Conservation (phyloP, 2,329 filamentous ascomycete species). For the Claviceps africana region DNA sequence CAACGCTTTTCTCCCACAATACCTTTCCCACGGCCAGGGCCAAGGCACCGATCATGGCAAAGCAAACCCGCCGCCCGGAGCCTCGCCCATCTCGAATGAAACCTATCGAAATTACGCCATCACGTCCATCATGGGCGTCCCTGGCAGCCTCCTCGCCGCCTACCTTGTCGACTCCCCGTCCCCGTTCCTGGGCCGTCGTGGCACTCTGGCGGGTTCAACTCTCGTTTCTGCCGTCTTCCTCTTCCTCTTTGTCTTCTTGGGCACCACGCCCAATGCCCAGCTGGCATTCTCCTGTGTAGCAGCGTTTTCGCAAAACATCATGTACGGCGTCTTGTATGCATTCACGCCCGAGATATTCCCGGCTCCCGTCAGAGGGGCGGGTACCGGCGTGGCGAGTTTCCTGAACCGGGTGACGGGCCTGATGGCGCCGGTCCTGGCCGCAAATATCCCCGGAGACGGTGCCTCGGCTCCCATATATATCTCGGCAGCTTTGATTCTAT, state of each 20-base stretch:
- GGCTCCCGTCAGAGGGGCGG: constrained; percentile 55
- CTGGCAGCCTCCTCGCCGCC: constrained; percentile 61
- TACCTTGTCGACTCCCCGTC: constrained; percentile 54
- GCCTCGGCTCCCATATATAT: constrained; percentile 44
- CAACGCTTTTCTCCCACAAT: constrained; percentile 82
- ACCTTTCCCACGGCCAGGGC: constrained; percentile 47
- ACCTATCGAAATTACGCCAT: constrained; percentile 75
- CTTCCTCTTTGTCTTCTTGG: constrained; percentile 50
- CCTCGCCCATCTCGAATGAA: constrained; percentile 26
- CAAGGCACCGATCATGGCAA: constrained; percentile 22
- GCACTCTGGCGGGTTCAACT: constrained; percentile 56
- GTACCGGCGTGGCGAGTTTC: constrained; percentile 58
- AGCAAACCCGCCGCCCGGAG: constrained; percentile 16
- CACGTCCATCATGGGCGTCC: constrained; percentile 61
- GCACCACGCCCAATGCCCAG: constrained; percentile 41
- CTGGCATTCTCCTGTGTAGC: constrained; percentile 54
- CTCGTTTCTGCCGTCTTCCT: constrained; percentile 54
- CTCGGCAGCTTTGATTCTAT: constrained; percentile 40
- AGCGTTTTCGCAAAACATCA: constrained; percentile 61
- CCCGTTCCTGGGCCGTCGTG: constrained; percentile 51
- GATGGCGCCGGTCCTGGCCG: constrained; percentile 54
- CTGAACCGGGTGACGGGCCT: constrained; percentile 55
- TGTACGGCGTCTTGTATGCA: constrained; percentile 64
- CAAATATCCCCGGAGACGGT: constrained; percentile 43
- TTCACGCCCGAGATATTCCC: constrained; percentile 70